Evolutionary conservation across 2,329 filamentous ascomycete species (phyloP).

Genomic region (Botrytis galanthina): DNA sequence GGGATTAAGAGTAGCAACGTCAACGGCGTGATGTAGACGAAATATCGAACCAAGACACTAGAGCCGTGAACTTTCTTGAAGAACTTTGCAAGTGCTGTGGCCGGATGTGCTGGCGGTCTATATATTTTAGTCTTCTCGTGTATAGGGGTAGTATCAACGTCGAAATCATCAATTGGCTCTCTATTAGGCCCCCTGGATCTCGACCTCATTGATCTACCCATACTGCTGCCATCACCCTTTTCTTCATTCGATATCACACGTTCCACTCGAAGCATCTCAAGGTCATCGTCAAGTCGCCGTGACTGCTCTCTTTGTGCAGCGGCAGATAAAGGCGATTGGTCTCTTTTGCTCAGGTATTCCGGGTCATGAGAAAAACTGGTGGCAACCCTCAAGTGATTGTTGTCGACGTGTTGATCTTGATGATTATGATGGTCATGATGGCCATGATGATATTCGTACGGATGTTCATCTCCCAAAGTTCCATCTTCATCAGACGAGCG

Average conservation of each 20-base stretch:
- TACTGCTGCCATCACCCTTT: conserved; percentile 34
- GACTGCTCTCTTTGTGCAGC: conserved; percentile 59
- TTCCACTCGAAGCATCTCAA: conserved; percentile 64
- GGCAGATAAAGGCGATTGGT: conserved; percentile 44
- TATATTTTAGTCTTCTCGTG: conserved; percentile 66
- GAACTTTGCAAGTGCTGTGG: conserved; percentile 59
- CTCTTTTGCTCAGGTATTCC: conserved; percentile 30
- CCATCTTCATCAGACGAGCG: conserved; percentile 39
- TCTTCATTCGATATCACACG: conserved; percentile 46
- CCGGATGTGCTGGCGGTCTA: conserved; percentile 61
- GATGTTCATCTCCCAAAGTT: conserved; percentile 32
- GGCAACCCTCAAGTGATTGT: conserved; percentile 48
- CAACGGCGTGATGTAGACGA: conserved; percentile 68
- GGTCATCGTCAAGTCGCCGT: conserved; percentile 62
- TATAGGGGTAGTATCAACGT: conserved; percentile 58
- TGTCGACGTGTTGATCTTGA: conserved; percentile 29
- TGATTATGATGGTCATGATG: conserved; percentile 21
- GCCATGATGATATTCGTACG: not conserved
- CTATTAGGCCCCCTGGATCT: conserved; percentile 49
- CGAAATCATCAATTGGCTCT: conserved; percentile 58
- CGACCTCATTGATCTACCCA: conserved; percentile 37
- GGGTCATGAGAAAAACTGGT: conserved; percentile 42
- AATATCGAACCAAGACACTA: conserved; percentile 65
- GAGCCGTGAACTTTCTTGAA: conserved; percentile 65
- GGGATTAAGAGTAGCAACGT: conserved; percentile 65